Percentiles rank a stretch among this genome's conserved stretches.
phyloP scores from a whole-genome alignment of 192 early-diverging fungal genomes.

The Linnemannia schmuckeri region DNA sequence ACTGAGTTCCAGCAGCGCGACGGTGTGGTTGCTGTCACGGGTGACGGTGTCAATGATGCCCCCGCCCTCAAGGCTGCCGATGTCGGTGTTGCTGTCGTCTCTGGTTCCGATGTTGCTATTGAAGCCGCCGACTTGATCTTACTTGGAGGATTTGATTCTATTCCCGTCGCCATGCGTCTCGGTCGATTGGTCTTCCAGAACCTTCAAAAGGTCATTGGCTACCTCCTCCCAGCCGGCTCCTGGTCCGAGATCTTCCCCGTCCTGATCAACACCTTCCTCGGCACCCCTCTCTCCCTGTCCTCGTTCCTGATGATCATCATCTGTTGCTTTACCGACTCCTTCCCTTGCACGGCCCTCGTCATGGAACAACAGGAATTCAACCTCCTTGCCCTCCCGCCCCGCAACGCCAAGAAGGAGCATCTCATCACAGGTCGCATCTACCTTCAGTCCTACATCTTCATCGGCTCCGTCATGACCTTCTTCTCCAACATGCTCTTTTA shows the following conservation, averaged over 20 bases:
- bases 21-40: slow-evolving; percentile 86
- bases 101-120: slow-evolving; percentile 85
- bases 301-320: slow-evolving; percentile 78
- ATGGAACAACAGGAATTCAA: slow-evolving; percentile 85
- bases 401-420: slow-evolving; percentile 76
- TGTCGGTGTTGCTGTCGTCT: slow-evolving; percentile 91
- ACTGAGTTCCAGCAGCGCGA: slow-evolving; percentile 80
- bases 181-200: slow-evolving; percentile 91
- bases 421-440: slow-evolving; percentile 78
- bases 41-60: slow-evolving; percentile 95
- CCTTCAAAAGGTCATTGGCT: slow-evolving; percentile 88
- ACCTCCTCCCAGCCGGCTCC: slow-evolving; percentile 83
- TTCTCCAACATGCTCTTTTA: slow-evolving; percentile 80
- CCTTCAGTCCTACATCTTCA: slow-evolving; percentile 83
- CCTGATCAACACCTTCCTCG: slow-evolving; percentile 83
- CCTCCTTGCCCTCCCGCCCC: slow-evolving; percentile 78
- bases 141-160: slow-evolving; percentile 60
- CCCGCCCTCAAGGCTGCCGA: slow-evolving; percentile 92
- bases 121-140: slow-evolving; percentile 78
- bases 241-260: slow-evolving; percentile 84
- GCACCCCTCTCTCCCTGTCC: slow-evolving; percentile 82
- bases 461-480: slow-evolving; percentile 78
- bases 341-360: slow-evolving; percentile 78
- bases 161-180: slow-evolving; percentile 78
- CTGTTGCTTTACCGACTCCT: slow-evolving; percentile 68